phyloP scores from a whole-genome alignment of 768 basidiomycete species.

The Baorangia bicolor region DNA sequence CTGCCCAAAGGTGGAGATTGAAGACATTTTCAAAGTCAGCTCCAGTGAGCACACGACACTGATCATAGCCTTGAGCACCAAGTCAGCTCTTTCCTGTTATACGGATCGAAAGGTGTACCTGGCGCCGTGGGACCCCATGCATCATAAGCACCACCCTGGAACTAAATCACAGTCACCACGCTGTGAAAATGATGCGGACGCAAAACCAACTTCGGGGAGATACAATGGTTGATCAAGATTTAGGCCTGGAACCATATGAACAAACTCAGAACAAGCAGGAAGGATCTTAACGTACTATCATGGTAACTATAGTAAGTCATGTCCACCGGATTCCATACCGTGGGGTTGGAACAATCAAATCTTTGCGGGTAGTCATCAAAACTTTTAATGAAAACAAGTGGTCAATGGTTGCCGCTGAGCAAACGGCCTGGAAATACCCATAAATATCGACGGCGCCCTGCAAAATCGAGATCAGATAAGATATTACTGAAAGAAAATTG shows the following conservation, averaged over 20 bases:
- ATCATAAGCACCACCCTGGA: slow-evolving; percentile 77
- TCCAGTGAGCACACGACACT: slow-evolving; percentile 66
- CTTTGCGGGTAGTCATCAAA: slow-evolving; percentile 74
- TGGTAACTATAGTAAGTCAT: slow-evolving; percentile 70
- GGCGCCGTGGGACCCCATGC: slow-evolving; percentile 78
- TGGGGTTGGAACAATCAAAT: slow-evolving; percentile 79
- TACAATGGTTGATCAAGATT: slow-evolving; percentile 62
- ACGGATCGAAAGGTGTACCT: slow-evolving; percentile 34
- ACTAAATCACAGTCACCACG: slow-evolving; percentile 36
- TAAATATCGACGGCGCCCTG: slow-evolving; percentile 70
- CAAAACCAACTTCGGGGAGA: slow-evolving; percentile 57
- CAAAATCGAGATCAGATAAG: slow-evolving; percentile 1
- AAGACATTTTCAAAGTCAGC: slow-evolving; percentile 78
- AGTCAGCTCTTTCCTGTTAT: background rate
- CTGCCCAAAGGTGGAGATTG: slow-evolving; percentile 74
- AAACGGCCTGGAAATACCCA: slow-evolving; percentile 43
- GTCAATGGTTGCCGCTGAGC: background rate
- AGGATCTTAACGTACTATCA: slow-evolving; percentile 20
- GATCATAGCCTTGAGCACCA: slow-evolving; percentile 49
- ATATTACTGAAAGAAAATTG: background rate
- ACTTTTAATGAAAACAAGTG: slow-evolving; percentile 25
- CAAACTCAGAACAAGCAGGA: background rate
- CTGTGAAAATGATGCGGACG: background rate
- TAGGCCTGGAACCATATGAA: slow-evolving; percentile 37
- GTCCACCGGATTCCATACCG: slow-evolving; percentile 60